Percentiles rank a stretch among this genome's conserved stretches.
phyloP scores from a whole-genome alignment of 2,329 filamentous ascomycete genomes.

The Neofusicoccum sp. region DNA sequence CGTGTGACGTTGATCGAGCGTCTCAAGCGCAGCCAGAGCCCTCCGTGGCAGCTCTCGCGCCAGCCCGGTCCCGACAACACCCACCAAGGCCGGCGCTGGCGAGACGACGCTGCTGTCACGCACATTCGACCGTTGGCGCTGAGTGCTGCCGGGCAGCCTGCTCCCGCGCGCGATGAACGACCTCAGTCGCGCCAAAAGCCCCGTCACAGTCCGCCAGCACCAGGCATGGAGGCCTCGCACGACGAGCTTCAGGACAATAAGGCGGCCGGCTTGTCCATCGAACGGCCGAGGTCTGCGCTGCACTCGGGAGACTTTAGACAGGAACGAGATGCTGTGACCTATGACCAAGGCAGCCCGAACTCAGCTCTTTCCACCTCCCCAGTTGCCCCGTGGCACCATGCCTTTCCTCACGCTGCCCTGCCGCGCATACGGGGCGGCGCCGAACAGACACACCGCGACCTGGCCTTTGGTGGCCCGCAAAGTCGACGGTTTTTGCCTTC shows the following conservation, averaged over 20 bases:
- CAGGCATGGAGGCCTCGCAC: not conserved
- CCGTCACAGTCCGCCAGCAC: constrained; percentile 13
- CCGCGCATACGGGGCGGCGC: constrained; percentile 9
- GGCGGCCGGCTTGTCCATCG: constrained; percentile 57
- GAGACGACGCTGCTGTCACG: not conserved
- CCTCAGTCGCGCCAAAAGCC: not conserved
- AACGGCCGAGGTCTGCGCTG: constrained; percentile 74
- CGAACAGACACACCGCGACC: constrained; percentile 16
- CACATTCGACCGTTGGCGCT: not conserved
- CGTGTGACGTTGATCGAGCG: constrained; percentile 78
- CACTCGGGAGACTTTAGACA: constrained; percentile 63
- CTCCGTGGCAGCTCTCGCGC: constrained; percentile 60
- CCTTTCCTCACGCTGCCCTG: constrained; percentile 42
- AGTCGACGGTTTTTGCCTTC: constrained; percentile 37
- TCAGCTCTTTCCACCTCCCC: constrained; percentile 49
- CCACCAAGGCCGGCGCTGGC: not conserved
- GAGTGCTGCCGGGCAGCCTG: not conserved
- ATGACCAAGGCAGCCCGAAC: constrained; percentile 20
- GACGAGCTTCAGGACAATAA: constrained; percentile 26
- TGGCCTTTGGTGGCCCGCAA: constrained; percentile 24
- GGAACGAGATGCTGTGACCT: constrained; percentile 35
- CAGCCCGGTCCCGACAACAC: constrained; percentile 52
- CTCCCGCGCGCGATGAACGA: not conserved
- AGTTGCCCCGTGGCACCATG: constrained; percentile 56
- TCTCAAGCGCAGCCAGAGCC: constrained; percentile 72